Percentiles rank a stretch among this genome's conserved stretches.
These are phyloP conservation scores for Remersonia thermophila DNA, from an alignment of 2,329 filamentous ascomycete genomes.

Conservation along the genomic window DNA sequence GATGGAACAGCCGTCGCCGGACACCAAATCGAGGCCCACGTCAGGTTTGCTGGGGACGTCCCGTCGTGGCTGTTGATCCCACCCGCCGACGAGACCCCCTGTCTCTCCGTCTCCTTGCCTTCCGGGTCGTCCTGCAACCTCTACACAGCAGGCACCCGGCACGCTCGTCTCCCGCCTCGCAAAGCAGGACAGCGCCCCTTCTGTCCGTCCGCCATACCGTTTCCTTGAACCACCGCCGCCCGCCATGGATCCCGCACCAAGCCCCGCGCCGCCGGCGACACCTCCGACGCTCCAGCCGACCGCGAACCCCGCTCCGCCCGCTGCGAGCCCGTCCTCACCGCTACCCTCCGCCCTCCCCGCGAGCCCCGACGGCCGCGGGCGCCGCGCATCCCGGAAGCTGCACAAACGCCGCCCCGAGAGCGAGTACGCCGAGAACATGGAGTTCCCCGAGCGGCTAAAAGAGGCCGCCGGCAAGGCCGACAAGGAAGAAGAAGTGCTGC, in stretches of 20 bases:
- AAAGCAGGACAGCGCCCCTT: too few species aligned
- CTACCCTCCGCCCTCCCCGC: constrained; percentile 5
- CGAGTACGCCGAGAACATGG: constrained; percentile 29
- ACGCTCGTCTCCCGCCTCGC: too few species aligned
- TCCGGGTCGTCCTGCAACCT: too few species aligned
- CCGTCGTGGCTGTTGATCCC: too few species aligned
- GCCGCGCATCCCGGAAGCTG: constrained; percentile 31
- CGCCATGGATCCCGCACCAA: constrained; percentile 5
- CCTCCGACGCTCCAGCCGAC: constrained; percentile 3
- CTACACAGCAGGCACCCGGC: too few species aligned
- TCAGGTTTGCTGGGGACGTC: too few species aligned
- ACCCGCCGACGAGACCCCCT: too few species aligned
- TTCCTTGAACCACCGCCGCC: too few species aligned
- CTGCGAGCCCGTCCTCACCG: constrained; percentile 7
- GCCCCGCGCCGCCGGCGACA: background rate
- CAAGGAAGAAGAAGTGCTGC: constrained; percentile 35
- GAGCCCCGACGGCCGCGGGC: constrained; percentile 23
- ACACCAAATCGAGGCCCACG: too few species aligned
- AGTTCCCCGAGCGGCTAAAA: constrained; percentile 42
- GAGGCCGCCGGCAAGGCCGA: constrained; percentile 36
- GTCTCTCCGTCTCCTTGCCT: too few species aligned
- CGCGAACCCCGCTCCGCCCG: constrained; percentile 5
- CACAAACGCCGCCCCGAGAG: constrained; percentile 32
- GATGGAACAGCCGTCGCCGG: too few species aligned
- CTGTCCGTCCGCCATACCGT: too few species aligned